Evolutionary conservation across 1,284 basidiomycete species (phyloP), one percentile per base, ranked within the genome.

Genomic region (Schizophyllum amplum): DNA sequence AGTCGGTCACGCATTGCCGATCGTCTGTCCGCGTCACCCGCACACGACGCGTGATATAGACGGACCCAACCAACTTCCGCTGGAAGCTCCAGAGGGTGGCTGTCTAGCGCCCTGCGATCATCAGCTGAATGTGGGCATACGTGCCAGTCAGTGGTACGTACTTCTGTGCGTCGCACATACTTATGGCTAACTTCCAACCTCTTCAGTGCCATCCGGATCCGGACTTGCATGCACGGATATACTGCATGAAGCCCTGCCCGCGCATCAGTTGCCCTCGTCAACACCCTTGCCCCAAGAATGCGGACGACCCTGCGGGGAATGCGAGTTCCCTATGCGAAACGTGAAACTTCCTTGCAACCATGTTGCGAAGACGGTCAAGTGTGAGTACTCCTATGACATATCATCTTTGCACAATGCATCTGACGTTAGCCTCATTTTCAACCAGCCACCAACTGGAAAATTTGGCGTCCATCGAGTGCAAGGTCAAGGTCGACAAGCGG

Each of bases 311-410:
- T 88, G 87, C 60, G 84, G 82, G 1, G 60, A 74, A 20, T 90
- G 88, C 66, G 51, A 48, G 13, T 80, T 84, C 60, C 72, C 71
- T 2, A 60, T 83, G 2, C 62, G 69, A 4, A 67, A 77, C 5
- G 75, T 87, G 5, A 27, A 60, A 24, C 71, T 90, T n/a, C 82
- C 85, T 0, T 90, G 87, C 60, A 83, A 83, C 1, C 87, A 90
- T 66, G 27, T 33, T 33, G 27, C 27, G 55, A 63, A 21, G 72
- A 70, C 17, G 17, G 63, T 9, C 67, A 67, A 0, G 72, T 87
- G 20, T 68, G 72, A 26, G 90, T 87, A 87, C 86, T 65, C 57
- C 78, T 68, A n/a, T n/a, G n/a, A n/a, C 4, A 23, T 1, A 13
- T 7, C 23, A 2, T 13, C 13, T 15, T n/a, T 49, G 5, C 24